phyloP scores from a whole-genome alignment of 2,329 filamentous ascomycete genomes.

The Helicocarpus griseus region DNA sequence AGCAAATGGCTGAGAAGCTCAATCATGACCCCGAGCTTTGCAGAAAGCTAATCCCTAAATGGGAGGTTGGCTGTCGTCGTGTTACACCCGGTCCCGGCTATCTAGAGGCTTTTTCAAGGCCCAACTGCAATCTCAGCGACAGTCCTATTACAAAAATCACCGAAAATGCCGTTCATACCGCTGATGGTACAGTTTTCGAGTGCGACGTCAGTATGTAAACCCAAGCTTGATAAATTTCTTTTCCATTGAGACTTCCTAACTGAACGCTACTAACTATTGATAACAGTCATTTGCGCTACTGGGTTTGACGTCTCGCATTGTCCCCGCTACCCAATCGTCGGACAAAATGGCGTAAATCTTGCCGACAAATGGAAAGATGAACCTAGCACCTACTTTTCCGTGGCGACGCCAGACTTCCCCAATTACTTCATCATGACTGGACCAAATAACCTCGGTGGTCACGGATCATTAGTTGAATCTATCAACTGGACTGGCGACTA shows the following conservation, averaged over 20 bases:
- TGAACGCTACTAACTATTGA: too few relatives aligned
- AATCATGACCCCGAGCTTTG: constrained; percentile 1
- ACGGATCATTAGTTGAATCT: constrained; percentile 6
- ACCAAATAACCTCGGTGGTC: constrained; percentile 5
- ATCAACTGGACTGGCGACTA: neutral
- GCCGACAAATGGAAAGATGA: constrained; percentile 1
- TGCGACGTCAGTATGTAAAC: too few relatives aligned
- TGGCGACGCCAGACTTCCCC: neutral
- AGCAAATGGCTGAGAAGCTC: too few relatives aligned
- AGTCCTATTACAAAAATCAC: constrained; percentile 12
- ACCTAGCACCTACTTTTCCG: neutral
- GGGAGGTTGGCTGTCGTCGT: constrained; percentile 25
- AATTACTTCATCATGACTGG: constrained; percentile 8
- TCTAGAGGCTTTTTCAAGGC: constrained; percentile 14
- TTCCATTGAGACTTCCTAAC: too few relatives aligned
- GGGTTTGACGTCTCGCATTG: constrained; percentile 23
- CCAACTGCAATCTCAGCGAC: constrained; percentile 14
- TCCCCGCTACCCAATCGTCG: constrained; percentile 1
- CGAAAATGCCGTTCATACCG: constrained; percentile 15
- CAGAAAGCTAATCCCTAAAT: constrained; percentile 23
- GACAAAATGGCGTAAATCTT: neutral
- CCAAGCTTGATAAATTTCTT: too few relatives aligned
- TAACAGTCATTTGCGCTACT: constrained; percentile 27
- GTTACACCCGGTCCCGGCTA: constrained; percentile 31
- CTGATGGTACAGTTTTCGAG: constrained; percentile 11